phyloP scores from a whole-genome alignment of 805 yeast genomes.

The Saitoella complicata region DNA sequence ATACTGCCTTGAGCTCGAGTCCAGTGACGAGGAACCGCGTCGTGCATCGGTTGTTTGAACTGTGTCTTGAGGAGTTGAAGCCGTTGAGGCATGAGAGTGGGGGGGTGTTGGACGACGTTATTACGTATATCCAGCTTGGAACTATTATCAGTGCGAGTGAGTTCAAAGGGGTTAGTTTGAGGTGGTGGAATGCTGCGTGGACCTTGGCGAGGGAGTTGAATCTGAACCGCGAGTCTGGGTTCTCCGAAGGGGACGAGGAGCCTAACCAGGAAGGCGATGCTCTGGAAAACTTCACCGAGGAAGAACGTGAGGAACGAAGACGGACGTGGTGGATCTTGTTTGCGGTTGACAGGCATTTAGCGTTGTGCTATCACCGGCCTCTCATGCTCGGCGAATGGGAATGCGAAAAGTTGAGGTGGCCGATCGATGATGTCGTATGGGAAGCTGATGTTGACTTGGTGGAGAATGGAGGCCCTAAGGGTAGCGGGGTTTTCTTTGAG shows the following conservation, averaged over 20 bases:
- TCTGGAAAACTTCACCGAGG: slow-evolving; percentile 13
- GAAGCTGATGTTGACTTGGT: slow-evolving; percentile 17
- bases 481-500: slow-evolving; percentile 15
- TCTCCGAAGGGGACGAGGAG: too few relatives aligned
- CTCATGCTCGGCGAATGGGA: slow-evolving; percentile 22
- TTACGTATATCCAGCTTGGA: slow-evolving; percentile 20
- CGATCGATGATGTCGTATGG: slow-evolving; percentile 24
- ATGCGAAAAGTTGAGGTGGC: slow-evolving; percentile 19
- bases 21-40: slow-evolving; percentile 17
- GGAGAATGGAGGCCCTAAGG: slow-evolving; percentile 18
- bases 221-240: slow-evolving; percentile 15
- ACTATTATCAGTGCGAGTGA: slow-evolving; percentile 21
- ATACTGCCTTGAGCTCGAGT: slow-evolving; percentile 16
- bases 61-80: slow-evolving; percentile 14
- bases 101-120: slow-evolving; percentile 19
- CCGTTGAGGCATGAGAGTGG: slow-evolving; percentile 15
- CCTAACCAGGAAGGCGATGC: background rate
- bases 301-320: slow-evolving; percentile 24
- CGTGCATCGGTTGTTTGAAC: slow-evolving; percentile 13
- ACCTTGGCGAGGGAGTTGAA: slow-evolving; percentile 20
- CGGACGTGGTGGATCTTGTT: slow-evolving; percentile 29
- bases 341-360: slow-evolving; percentile 25
- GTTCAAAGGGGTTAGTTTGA: slow-evolving; percentile 19
- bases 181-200: slow-evolving; percentile 22
- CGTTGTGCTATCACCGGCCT: slow-evolving; percentile 24